Evolutionary conservation across 2,329 filamentous ascomycete species (phyloP).

Genomic region (Venturia effusa): DNA sequence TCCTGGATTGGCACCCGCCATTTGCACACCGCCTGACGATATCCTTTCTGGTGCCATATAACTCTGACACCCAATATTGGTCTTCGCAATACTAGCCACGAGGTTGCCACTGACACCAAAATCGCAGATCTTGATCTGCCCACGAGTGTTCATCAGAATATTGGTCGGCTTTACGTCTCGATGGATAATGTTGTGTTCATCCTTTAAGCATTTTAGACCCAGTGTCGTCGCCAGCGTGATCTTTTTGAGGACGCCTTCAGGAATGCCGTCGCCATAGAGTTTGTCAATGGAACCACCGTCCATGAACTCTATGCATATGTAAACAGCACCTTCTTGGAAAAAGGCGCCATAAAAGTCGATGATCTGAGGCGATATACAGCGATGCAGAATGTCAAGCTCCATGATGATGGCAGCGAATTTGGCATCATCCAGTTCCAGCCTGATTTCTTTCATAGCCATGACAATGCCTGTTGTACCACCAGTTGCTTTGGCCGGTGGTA

Average conservation of each 20-base stretch:
- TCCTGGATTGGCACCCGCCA: constrained; percentile 53
- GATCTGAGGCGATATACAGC: constrained; percentile 90
- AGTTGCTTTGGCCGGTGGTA: constrained; percentile 20
- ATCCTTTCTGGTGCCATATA: constrained; percentile 99
- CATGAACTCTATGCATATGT: constrained; percentile 98
- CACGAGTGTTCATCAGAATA: constrained; percentile 79
- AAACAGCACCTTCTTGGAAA: constrained; percentile 96
- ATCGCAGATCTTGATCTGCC: constrained; percentile 96
- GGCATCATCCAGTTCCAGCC: constrained; percentile 86
- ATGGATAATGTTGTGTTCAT: constrained; percentile 98
- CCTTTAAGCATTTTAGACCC: constrained; percentile 86
- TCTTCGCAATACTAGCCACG: constrained; percentile 94
- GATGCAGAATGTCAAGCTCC: constrained; percentile 91
- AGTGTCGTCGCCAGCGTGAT: constrained; percentile 83
- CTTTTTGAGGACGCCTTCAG: constrained; percentile 78
- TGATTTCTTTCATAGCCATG: constrained; percentile 99
- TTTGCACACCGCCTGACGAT: constrained; percentile 69
- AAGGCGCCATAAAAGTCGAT: constrained; percentile 99
- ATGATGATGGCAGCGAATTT: constrained; percentile 97
- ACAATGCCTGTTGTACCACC: constrained; percentile 57
- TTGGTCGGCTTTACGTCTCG: constrained; percentile 99
- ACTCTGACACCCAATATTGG: constrained; percentile 97
- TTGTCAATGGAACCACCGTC: constrained; percentile 97
- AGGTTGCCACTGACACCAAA: constrained; percentile 96
- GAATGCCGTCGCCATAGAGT: constrained; percentile 80